A percentile compares a stretch with the other conserved stretches of the same genome.
phyloP scores from a whole-genome alignment of 2,329 filamentous ascomycete species.

The Aschersonia sp. region DNA sequence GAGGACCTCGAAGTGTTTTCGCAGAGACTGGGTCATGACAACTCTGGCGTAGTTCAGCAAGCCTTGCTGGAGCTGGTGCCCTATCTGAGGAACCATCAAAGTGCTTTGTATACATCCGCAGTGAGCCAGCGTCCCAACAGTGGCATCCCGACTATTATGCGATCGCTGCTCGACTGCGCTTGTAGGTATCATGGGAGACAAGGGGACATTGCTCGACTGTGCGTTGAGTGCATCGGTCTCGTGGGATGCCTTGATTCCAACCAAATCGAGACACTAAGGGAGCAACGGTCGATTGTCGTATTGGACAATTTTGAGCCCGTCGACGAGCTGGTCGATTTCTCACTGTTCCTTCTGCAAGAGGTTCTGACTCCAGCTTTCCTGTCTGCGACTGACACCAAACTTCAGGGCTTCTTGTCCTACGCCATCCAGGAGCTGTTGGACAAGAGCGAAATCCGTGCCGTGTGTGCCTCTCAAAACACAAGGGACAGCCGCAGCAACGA shows the following conservation, averaged over 20 bases:
- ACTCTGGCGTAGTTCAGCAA: constrained; percentile 70
- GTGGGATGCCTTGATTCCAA: constrained; percentile 89
- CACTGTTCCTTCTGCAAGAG: constrained; percentile 71
- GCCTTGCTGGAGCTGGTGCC: constrained; percentile 62
- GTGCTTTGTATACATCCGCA: constrained; percentile 63
- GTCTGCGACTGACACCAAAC: constrained; percentile 72
- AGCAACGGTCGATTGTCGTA: constrained; percentile 72
- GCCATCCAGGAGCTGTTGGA: constrained; percentile 86
- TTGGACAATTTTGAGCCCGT: constrained; percentile 70
- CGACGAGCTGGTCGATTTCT: constrained; percentile 72
- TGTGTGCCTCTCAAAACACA: constrained; percentile 24
- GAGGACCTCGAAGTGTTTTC: constrained; percentile 33
- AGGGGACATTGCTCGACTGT: constrained; percentile 53
- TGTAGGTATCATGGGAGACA: constrained; percentile 62
- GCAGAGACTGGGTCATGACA: constrained; percentile 66
- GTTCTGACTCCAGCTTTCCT: constrained; percentile 85
- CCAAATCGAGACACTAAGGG: constrained; percentile 64
- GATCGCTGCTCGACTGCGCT: constrained; percentile 72
- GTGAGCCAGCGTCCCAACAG: constrained; percentile 72
- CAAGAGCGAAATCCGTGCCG: constrained; percentile 56
- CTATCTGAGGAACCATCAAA: constrained; percentile 61
- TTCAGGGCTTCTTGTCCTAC: constrained; percentile 85
- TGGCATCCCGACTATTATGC: constrained; percentile 55
- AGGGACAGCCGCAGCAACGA: constrained; percentile 32
- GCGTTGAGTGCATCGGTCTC: constrained; percentile 71